Conservation (phyloP, 148 eudicot species). For the Amaranthus hypochondriacus region DNA sequence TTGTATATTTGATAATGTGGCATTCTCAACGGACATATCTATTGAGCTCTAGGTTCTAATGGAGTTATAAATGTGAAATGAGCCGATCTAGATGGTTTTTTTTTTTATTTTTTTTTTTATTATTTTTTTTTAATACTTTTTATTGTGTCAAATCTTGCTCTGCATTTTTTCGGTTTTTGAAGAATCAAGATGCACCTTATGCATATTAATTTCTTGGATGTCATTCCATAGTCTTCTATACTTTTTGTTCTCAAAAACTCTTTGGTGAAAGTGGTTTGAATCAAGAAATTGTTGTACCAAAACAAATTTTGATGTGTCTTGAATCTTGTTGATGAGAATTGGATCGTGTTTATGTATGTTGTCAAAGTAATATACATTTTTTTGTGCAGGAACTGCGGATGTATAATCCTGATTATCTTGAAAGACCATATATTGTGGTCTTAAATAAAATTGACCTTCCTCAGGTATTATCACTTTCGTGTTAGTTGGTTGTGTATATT, state of each 20-base stretch:
- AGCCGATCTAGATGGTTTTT: no score
- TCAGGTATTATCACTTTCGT: constrained; percentile 44
- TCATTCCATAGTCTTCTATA: not conserved
- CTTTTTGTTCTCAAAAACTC: not conserved
- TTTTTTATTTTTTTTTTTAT: no score
- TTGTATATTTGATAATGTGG: not conserved
- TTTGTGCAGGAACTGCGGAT: constrained; percentile 72
- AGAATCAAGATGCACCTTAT: not conserved
- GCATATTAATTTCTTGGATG: not conserved
- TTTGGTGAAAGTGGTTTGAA: not conserved
- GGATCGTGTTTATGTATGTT: not conserved
- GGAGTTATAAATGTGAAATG: not conserved
- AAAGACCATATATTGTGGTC: constrained; percentile 85
- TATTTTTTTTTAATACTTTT: not conserved
- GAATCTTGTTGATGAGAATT: not conserved
- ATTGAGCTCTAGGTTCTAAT: not conserved
- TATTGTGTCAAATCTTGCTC: not conserved
- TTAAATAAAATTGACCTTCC: constrained; percentile 91
- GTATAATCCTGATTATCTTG: constrained; percentile 98
- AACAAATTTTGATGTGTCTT: not conserved
- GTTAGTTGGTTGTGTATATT: not conserved
- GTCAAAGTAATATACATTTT: constrained; percentile 2
- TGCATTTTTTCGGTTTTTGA: not conserved
- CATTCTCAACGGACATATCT: not conserved
- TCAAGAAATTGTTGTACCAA: not conserved